These are phyloP conservation scores for Hsuehochloa calcarea DNA, from an alignment of 176 grass and related monocot genomes.

Conservation along the genomic window DNA sequence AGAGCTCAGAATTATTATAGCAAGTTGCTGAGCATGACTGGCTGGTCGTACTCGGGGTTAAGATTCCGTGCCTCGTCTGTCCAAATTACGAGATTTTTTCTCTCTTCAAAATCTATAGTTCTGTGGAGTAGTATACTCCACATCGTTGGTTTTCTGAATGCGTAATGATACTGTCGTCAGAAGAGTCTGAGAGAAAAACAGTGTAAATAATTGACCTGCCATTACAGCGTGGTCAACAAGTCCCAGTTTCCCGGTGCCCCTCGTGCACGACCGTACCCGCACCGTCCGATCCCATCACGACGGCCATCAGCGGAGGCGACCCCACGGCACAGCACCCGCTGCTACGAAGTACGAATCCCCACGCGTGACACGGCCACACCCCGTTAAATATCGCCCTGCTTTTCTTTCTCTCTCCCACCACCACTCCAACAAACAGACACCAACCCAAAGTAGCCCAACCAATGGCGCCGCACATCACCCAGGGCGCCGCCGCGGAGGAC, in stretches of 20 bases:
- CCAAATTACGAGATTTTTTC: background rate
- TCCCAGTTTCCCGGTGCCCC: background rate
- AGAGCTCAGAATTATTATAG: background rate
- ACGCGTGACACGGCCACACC: background rate
- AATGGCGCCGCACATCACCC: slow-evolving; percentile 27
- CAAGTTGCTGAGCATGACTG: background rate
- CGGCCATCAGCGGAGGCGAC: background rate
- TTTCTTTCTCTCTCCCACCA: background rate
- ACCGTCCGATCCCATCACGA: background rate
- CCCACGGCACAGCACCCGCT: background rate
- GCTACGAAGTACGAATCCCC: background rate
- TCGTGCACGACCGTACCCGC: background rate
- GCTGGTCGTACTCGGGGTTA: background rate
- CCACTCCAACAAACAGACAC: background rate
- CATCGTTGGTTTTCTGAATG: background rate
- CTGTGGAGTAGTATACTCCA: background rate
- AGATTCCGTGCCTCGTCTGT: background rate
- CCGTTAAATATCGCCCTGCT: slow-evolving; percentile 22
- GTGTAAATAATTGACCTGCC: background rate
- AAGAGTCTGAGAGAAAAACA: background rate
- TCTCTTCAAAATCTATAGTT: background rate
- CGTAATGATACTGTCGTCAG: background rate
- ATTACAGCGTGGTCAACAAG: background rate
- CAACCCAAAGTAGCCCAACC: background rate
- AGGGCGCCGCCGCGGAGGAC: background rate